Percentiles rank a stretch among this genome's conserved stretches.
Evolutionary conservation across 1,284 basidiomycete species (phyloP).

Genomic region (Mycena citricolor): DNA sequence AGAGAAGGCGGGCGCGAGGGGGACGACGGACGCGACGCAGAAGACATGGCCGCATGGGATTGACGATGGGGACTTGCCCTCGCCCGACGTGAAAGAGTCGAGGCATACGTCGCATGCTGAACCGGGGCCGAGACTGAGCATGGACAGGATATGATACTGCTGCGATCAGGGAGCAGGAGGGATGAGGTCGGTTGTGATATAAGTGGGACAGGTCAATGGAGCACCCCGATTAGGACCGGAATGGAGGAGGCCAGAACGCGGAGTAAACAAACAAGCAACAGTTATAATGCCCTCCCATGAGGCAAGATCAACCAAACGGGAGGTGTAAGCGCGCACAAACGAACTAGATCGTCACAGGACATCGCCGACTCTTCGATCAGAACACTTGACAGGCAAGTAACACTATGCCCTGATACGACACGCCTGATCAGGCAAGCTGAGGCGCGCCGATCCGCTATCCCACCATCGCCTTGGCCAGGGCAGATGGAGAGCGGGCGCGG

Average conservation of each 20-base stretch:
- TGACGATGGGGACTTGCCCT: conserved; percentile 43
- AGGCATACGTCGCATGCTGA: conserved; percentile 56
- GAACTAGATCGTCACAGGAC: conserved; percentile 22
- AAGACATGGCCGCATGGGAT: conserved; percentile 55
- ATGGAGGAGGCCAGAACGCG: conserved; percentile 12
- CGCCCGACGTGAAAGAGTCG: conserved; percentile 43
- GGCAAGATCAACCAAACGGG: conserved; percentile 21
- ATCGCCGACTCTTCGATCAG: conserved; percentile 21
- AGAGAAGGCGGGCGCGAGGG: conserved; percentile 1
- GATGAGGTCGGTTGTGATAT: conserved; percentile 23
- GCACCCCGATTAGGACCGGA: conserved; percentile 21
- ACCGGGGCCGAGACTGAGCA: conserved; percentile 48
- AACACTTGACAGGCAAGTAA: conserved; percentile 11
- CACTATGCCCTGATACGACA: too few relatives aligned
- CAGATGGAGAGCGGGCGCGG: conserved; percentile 1
- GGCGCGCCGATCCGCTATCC: conserved; percentile 3
- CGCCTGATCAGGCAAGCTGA: conserved; percentile 3
- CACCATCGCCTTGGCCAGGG: conserved; percentile 1
- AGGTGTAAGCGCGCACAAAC: conserved; percentile 11
- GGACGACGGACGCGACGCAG: conserved; percentile 46
- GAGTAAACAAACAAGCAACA: conserved; percentile 17
- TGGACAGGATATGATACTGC: too few relatives aligned
- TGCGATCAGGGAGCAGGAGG: too few relatives aligned
- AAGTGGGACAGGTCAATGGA: conserved; percentile 26
- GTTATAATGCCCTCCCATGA: conserved; percentile 23